Conservation (phyloP, 2,329 filamentous ascomycete genomes). For the Incumbomyces lentus region DNA sequence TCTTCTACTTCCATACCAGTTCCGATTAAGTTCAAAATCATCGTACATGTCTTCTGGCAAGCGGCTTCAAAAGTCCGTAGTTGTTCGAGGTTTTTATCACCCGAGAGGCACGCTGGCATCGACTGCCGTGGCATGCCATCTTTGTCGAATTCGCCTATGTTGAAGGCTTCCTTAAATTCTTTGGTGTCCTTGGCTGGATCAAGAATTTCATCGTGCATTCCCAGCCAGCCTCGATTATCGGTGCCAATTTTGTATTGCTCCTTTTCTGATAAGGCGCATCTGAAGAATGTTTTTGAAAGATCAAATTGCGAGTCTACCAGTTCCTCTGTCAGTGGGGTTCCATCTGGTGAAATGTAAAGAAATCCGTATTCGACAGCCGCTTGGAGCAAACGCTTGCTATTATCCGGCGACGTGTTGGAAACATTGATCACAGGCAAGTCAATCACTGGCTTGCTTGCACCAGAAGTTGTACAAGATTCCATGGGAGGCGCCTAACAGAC, state of each 20-base stretch:
- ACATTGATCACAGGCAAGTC: conserved; percentile 76
- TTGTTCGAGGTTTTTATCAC: conserved; percentile 43
- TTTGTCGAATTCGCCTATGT: conserved; percentile 65
- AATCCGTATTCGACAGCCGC: conserved; percentile 80
- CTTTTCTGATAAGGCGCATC: conserved; percentile 28
- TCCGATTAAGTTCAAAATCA: conserved; percentile 66
- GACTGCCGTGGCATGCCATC: conserved; percentile 63
- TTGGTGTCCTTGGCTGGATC: conserved; percentile 75
- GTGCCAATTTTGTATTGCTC: conserved; percentile 61
- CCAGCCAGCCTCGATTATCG: conserved; percentile 76
- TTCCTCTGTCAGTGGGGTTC: conserved; percentile 54
- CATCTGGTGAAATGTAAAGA: conserved; percentile 72
- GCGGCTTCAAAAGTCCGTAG: conserved; percentile 57
- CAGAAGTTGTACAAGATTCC: too few relatives aligned
- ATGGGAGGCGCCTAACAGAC: too few relatives aligned
- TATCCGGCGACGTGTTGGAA: conserved; percentile 47
- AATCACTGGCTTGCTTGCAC: too few relatives aligned
- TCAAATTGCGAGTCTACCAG: conserved; percentile 63
- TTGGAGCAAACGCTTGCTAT: conserved; percentile 59
- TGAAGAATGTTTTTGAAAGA: conserved; percentile 45
- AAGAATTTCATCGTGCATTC: conserved; percentile 77
- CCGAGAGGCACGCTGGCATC: conserved; percentile 42
- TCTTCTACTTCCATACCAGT: conserved; percentile 56
- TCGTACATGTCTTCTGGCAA: conserved; percentile 63
- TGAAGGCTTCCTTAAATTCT: conserved; percentile 94